Base-by-base conservation (phyloP, 768 basidiomycete genomes). In the Naematelia encephala region DNA sequence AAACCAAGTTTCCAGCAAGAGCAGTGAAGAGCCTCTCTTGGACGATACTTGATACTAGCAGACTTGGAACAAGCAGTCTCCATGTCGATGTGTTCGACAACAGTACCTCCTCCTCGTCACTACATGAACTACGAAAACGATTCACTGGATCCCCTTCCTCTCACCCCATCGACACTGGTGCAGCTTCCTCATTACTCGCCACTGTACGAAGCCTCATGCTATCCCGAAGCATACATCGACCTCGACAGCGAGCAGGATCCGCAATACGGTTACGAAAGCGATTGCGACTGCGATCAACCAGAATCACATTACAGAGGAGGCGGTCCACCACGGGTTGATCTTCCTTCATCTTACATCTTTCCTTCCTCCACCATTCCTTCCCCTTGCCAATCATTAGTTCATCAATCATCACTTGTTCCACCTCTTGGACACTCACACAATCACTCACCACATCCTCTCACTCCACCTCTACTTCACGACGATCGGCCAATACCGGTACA, bases 401-500 rank as follows among this genome's bases (percentile, higher is more conserved):
- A 47, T 47, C 34, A 8, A 39, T 8, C 34, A 39, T 39, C 27
- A 13, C 50, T 27, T 28, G n/a, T 27, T 51, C 50, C 23, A 26
- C 26, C 50, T 16, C 8, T 16, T 39, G 8, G 34, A 8, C 34
- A 39, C 34, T 39, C 34, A 16, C 34, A 39, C 34, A 39, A 8
- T n/a, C n/a, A n/a, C n/a, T n/a, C n/a, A n/a, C 34, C 34, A 39
- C 34, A 39, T 39, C 34, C 46, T 21, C 23, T 47, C n/a, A 47
- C 46, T 19, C n/a, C n/a, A 21, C n/a, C 23, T 47, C 23, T n/a
- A 11, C 23, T 47, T 19, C 10, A 19, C 46, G n/a, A 19, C 46
- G 46, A 47, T 21, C 46, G 46, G 46, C 51, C 57, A 22, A 26
- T 23, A 1, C 19, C 21, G 10, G 43, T 42, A 48, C 57, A 28